Conservation (phyloP, 768 basidiomycete genomes). For the Leccinum ochraceum region DNA sequence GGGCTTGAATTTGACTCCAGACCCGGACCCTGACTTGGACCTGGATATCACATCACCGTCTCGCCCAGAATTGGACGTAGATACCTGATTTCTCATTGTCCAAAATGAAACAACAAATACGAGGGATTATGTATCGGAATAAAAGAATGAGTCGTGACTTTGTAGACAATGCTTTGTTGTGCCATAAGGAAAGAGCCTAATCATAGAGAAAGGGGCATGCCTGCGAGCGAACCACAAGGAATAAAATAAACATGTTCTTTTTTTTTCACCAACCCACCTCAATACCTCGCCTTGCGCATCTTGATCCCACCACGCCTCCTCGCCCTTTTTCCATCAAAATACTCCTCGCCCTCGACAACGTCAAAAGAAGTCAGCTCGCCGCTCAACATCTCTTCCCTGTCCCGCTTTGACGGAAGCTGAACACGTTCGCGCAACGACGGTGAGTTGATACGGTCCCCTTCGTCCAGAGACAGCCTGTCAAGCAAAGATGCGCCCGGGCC, state of each 20-base stretch:
- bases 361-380: conserved; percentile 11
- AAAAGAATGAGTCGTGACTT: conserved; percentile 12
- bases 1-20: not conserved
- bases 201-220: not conserved
- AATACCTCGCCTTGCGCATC: conserved; percentile 24
- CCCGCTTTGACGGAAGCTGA: conserved; percentile 37
- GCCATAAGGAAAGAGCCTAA: not conserved
- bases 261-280: not conserved
- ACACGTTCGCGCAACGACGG: conserved; percentile 40
- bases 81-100: conserved; percentile 11
- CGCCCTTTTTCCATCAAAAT: conserved; percentile 25
- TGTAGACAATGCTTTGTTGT: not conserved
- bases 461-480: conserved; percentile 38
- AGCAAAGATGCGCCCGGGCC: conserved; percentile 36
- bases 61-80: not conserved
- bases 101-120: conserved; percentile 16
- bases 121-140: conserved; percentile 17
- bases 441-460: conserved; percentile 9
- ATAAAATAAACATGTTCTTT: not conserved
- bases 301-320: conserved; percentile 25
- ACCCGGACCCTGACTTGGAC: not conserved
- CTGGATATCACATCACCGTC: not conserved
- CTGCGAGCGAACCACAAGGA: conserved; percentile 3
- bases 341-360: conserved; percentile 22
- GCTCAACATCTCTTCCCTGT: conserved; percentile 30